Evolutionary conservation across 176 grass and related monocot species (phyloP), one percentile per base, ranked within the genome.

Genomic region (Zea mays): DNA sequence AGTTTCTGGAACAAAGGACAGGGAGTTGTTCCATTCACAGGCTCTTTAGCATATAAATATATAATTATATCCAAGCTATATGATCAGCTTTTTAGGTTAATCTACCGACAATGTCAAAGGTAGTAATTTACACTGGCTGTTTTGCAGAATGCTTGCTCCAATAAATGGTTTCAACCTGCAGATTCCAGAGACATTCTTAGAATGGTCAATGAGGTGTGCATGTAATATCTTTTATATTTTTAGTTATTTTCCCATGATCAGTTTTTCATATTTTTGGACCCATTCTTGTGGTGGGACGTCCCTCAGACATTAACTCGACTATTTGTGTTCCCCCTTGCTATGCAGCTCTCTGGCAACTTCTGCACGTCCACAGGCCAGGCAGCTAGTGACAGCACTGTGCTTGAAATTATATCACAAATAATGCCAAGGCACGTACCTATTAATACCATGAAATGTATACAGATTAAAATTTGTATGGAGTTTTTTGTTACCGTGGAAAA

Each of bases 61-160:
- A 77, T 65, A 76, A 37, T 47, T 78, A 8, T 14, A 78, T 65
- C 49, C 3, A 36, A 72, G n/a, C 38, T 79, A 20, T 60, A 43
- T 4, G 52, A 44, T 88, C 79, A 74, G 14, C 44, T 27, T 74
- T 62, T 40, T n/a, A 34, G 37, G 12, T 76, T 63, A 60, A 49
- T 73, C 10, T 63, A 41, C 16, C 14, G 52, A 37, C 45, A 72
- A 79, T 12, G 21, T 62, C 47, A 54, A 54, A 70, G 42, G 12
- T 75, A 43, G 10, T 84, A 76, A 85, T 50, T 10, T 48, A 57
- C n/a, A 34, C 14, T 10, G 52, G 14, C 4, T 80, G 45, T 77
- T 85, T 87, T 89, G 82, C 78, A 99, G 96, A 99, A 93, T 95
- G 96, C 96, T 84, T 93, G 86, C 73, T 73, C 67, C n/a, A 85